These are phyloP conservation scores for Nicotiana tabacum DNA, from an alignment of 257 asterid species.

Conservation along the genomic window DNA sequence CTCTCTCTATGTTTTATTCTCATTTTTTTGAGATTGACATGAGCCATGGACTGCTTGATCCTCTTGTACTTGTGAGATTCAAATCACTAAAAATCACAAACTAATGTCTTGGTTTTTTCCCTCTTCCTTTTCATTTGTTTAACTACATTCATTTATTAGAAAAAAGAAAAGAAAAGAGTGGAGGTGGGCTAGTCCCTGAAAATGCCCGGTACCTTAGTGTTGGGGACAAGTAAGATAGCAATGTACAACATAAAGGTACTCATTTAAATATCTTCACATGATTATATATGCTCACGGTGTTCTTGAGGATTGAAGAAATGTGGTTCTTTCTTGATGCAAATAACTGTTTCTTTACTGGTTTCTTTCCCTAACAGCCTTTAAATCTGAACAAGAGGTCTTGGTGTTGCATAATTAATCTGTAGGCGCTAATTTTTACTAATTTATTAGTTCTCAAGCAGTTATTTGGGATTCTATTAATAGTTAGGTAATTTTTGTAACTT, in stretches of 20 bases:
- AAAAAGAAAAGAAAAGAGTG: background rate
- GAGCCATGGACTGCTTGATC: background rate
- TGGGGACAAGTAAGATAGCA: background rate
- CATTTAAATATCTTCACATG: background rate
- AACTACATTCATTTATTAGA: background rate
- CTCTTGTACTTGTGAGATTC: background rate
- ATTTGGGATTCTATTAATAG: background rate
- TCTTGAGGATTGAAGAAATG: background rate
- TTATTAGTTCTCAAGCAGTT: background rate
- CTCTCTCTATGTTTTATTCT: slow-evolving; percentile 20
- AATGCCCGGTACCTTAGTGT: background rate
- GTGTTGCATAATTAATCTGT: background rate
- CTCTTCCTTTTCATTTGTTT: background rate
- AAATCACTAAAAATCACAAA: background rate
- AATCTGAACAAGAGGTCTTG: background rate
- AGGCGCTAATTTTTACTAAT: background rate
- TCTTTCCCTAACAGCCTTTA: background rate
- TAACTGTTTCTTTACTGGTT: background rate
- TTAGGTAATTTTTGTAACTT: background rate
- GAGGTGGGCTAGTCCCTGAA: background rate
- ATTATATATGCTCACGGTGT: background rate
- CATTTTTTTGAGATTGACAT: background rate
- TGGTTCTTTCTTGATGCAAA: background rate
- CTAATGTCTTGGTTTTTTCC: background rate
- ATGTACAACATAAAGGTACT: too few relatives aligned